These are phyloP conservation scores for Evernia prunastri DNA, from an alignment of 495 filamentous ascomycete species.

Conservation along the genomic window DNA sequence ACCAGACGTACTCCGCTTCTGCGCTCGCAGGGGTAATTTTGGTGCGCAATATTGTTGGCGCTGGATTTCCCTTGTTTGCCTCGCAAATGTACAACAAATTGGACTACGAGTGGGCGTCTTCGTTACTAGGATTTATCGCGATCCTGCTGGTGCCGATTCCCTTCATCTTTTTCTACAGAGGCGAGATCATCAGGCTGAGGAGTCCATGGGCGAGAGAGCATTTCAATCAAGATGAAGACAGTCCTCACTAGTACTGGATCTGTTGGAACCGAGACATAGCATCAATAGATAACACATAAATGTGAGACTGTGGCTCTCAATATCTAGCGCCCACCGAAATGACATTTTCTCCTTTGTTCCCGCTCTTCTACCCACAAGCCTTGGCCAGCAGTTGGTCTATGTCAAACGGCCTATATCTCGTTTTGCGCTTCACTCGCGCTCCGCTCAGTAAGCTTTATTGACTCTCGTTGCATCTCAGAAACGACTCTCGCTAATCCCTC, in stretches of 20 bases:
- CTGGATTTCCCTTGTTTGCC: slow-evolving; percentile 41
- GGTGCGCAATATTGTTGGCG: slow-evolving; percentile 24
- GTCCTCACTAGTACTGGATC: background rate
- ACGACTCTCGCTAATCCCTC: too few relatives aligned
- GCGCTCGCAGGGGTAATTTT: slow-evolving; percentile 36
- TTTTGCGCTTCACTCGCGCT: too few relatives aligned
- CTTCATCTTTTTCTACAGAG: slow-evolving; percentile 28
- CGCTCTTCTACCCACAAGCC: background rate
- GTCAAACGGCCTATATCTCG: too few relatives aligned
- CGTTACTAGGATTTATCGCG: slow-evolving; percentile 49
- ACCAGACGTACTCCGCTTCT: slow-evolving; percentile 29
- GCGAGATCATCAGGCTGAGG: slow-evolving; percentile 23
- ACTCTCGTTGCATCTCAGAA: too few relatives aligned
- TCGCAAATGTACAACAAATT: slow-evolving; percentile 45
- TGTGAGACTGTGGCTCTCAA: background rate
- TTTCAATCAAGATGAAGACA: slow-evolving; percentile 26
- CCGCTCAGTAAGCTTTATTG: too few relatives aligned
- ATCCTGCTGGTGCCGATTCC: slow-evolving; percentile 35
- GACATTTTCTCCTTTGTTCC: background rate
- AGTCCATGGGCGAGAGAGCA: slow-evolving; percentile 39
- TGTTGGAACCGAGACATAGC: background rate
- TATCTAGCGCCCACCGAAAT: too few relatives aligned
- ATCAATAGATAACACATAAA: background rate
- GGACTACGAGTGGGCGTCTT: slow-evolving; percentile 55
- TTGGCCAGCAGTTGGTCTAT: too few relatives aligned